Evolutionary conservation across 2,329 filamentous ascomycete species (phyloP).

Genomic region (Fusarium austroafricanum): DNA sequence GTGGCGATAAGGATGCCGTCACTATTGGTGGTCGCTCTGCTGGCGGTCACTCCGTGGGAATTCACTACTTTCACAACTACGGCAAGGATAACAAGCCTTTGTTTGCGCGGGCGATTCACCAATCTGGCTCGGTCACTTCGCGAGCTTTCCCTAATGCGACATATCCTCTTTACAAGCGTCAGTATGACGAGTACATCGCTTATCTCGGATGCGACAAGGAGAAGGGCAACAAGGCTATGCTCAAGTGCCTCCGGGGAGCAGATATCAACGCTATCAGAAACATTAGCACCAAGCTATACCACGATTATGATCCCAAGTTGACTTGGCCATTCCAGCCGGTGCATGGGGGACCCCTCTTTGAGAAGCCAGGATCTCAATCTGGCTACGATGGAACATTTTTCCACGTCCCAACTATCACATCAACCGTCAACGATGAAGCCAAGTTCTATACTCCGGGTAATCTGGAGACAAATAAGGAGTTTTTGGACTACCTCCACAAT

Average conservation of each 20-base stretch:
- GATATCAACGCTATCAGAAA: constrained; percentile 52
- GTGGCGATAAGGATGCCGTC: constrained; percentile 63
- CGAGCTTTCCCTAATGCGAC: constrained; percentile 52
- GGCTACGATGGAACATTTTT: constrained; percentile 54
- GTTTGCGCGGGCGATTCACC: constrained; percentile 51
- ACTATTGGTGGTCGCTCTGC: constrained; percentile 67
- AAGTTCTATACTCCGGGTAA: constrained; percentile 50
- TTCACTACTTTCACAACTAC: constrained; percentile 55
- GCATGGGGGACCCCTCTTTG: constrained; percentile 58
- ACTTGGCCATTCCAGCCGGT: constrained; percentile 64
- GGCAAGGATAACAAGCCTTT: constrained; percentile 46
- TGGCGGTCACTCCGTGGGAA: constrained; percentile 56
- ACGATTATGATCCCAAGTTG: constrained; percentile 52
- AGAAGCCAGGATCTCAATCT: constrained; percentile 58
- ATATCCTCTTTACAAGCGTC: constrained; percentile 50
- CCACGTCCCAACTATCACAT: constrained; percentile 54
- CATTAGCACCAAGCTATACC: constrained; percentile 54
- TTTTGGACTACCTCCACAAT: constrained; percentile 52
- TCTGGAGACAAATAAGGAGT: constrained; percentile 52
- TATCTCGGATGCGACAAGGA: constrained; percentile 46
- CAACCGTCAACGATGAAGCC: constrained; percentile 51
- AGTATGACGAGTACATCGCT: constrained; percentile 48
- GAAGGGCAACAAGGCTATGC: constrained; percentile 47
- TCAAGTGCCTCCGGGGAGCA: constrained; percentile 54
- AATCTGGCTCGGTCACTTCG: constrained; percentile 54